Conservation (phyloP, 2,329 filamentous ascomycete species). For the Aspergillus versicolor region DNA sequence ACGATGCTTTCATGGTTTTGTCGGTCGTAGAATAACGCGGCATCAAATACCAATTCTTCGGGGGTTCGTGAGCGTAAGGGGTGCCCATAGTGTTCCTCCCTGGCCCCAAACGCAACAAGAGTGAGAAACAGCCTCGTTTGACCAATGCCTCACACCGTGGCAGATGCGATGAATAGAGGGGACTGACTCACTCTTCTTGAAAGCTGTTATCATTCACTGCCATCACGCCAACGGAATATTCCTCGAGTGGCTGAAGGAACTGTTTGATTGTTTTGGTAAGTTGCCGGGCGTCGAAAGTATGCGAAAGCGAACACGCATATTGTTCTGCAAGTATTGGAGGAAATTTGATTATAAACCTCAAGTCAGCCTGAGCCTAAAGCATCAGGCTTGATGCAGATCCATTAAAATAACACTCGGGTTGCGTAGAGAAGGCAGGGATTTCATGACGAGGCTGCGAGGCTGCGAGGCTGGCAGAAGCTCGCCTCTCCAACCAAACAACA, state of each 20-base stretch:
- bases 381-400: not conserved
- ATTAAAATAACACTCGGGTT: too few relatives aligned
- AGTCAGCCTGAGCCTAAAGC: not conserved
- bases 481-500: not conserved
- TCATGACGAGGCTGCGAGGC: too few relatives aligned
- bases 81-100: not conserved
- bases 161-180: not conserved
- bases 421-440: too few relatives aligned
- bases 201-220: not conserved
- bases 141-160: not conserved
- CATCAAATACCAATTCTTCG: conserved; percentile 10
- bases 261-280: not conserved
- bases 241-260: not conserved
- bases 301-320: not conserved
- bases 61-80: conserved; percentile 1
- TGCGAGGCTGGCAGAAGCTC: not conserved
- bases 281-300: not conserved
- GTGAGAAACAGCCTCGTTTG: not conserved
- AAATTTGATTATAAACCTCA: not conserved
- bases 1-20: not conserved
- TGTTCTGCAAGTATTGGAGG: not conserved
- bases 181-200: not conserved
- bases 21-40: conserved; percentile 4
- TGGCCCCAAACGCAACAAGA: not conserved
- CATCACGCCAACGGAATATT: not conserved